Evolutionary conservation across 2,329 filamentous ascomycete genomes (phyloP).

Genomic region (Thyridium curvatum): DNA sequence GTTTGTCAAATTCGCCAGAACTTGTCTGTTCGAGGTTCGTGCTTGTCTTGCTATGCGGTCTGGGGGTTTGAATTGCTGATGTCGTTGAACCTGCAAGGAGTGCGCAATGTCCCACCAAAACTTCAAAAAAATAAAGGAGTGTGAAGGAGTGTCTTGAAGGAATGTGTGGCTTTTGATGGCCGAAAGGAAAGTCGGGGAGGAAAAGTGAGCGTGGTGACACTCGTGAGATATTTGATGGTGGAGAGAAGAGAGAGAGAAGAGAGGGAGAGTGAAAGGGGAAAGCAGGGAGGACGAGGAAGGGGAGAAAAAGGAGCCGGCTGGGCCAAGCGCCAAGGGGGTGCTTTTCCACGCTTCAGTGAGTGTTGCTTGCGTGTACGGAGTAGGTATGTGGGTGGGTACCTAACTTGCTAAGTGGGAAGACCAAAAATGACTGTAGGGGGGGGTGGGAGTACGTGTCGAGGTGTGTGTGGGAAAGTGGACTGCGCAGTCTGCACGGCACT

Average conservation of each 20-base stretch:
- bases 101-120: background rate
- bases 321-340: no score
- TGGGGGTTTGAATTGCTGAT: background rate
- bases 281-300: background rate
- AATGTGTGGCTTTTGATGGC: slow-evolving; percentile 2
- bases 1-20: slow-evolving; percentile 14
- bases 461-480: no score
- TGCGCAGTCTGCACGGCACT: no score
- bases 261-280: slow-evolving; percentile 4
- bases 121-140: slow-evolving; percentile 3
- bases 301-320: background rate
- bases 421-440: no score
- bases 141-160: slow-evolving; percentile 3
- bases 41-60: background rate
- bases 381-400: no score
- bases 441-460: no score
- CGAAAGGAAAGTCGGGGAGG: background rate
- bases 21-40: slow-evolving; percentile 5
- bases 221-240: background rate
- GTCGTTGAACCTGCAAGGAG: slow-evolving; percentile 6
- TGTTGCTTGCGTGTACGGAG: no score
- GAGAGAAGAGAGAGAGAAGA: background rate
- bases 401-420: no score
- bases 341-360: no score
- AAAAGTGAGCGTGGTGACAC: background rate